Evolutionary conservation across 495 filamentous ascomycete genomes (phyloP).

Genomic region (Podospora pseudoanserina): DNA sequence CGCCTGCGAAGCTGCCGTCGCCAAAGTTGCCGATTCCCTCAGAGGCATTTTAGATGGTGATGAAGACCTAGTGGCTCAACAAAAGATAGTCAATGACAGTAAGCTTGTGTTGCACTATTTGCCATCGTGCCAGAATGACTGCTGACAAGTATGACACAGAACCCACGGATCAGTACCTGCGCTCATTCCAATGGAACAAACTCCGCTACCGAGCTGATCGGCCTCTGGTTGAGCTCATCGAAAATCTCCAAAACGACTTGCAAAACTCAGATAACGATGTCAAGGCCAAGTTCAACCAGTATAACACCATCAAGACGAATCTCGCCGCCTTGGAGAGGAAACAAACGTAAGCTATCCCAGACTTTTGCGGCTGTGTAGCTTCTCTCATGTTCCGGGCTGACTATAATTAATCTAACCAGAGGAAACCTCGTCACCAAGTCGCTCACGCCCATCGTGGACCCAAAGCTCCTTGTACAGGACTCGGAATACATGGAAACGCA

Average conservation of each 20-base stretch:
- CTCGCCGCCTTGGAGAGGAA: constrained; percentile 76
- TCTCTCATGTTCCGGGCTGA: background rate
- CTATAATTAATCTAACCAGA: constrained; percentile 39
- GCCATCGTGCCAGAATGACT: constrained; percentile 11
- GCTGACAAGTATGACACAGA: constrained; percentile 48
- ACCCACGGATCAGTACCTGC: constrained; percentile 88
- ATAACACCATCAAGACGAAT: constrained; percentile 82
- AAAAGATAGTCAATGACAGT: constrained; percentile 97
- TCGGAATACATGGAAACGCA: constrained; percentile 97
- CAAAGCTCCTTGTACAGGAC: constrained; percentile 71
- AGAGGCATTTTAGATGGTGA: constrained; percentile 75
- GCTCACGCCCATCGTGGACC: constrained; percentile 80
- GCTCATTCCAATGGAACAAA: constrained; percentile 90
- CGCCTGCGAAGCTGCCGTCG: constrained; percentile 75
- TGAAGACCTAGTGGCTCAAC: constrained; percentile 73
- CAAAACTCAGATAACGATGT: constrained; percentile 88
- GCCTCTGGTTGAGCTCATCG: constrained; percentile 77
- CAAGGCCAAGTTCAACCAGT: constrained; percentile 86
- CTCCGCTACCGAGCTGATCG: constrained; percentile 93
- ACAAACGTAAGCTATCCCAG: constrained; percentile 53
- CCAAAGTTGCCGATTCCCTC: constrained; percentile 84
- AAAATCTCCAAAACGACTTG: constrained; percentile 83
- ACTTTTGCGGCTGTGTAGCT: background rate
- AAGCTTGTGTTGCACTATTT: constrained; percentile 28
- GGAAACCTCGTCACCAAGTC: constrained; percentile 94